Evolutionary conservation across 768 basidiomycete genomes (phyloP), one percentile per base, ranked within the genome.

Genomic region (Amylocystis lapponica): DNA sequence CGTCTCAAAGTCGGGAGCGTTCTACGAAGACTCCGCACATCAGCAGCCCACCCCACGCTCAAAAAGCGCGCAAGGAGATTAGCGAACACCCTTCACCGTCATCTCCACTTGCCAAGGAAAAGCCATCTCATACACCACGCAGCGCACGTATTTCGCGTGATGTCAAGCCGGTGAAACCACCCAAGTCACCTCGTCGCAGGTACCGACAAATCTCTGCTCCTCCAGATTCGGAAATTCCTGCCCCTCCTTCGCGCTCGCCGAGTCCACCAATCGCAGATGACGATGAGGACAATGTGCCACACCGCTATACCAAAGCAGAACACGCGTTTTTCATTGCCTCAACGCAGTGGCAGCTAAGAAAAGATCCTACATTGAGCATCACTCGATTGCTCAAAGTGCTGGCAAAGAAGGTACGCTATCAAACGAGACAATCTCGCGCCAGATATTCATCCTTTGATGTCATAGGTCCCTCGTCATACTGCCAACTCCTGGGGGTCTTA

Each of bases 221-320:
- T n/a, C n/a, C n/a, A n/a, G n/a, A n/a, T n/a, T n/a, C n/a, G n/a
- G n/a, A n/a, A n/a, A n/a, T n/a, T n/a, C n/a, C n/a, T n/a, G n/a
- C 69, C 9, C 78, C 81, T 13, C 82, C 84, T 1, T 79, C 80
- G 16, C 76, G 82, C 36, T 79, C 81, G n/a, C 85, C 85, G 1
- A 76, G 69, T 2, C 84, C 85, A 19, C 84, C 83, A 8, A 71
- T 70, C 9, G 5, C 23, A 10, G 57, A 59, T 43, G 55, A 79
- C 22, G 64, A 58, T 31, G 63, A 61, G 42, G 17, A 69, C 67
- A 8, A 61, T 4, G 8, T 72, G 42, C 79, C 81, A 38, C 73
- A 83, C 48, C 78, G 64, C 58, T 86, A 79, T 52, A 86, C 84
- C 2, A 62, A 69, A 17, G 79, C 78, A 52, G 85, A 87, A 53